Evolutionary conservation across 352 stramenopile species (phyloP).

Genomic region (Globisporangium nunn): DNA sequence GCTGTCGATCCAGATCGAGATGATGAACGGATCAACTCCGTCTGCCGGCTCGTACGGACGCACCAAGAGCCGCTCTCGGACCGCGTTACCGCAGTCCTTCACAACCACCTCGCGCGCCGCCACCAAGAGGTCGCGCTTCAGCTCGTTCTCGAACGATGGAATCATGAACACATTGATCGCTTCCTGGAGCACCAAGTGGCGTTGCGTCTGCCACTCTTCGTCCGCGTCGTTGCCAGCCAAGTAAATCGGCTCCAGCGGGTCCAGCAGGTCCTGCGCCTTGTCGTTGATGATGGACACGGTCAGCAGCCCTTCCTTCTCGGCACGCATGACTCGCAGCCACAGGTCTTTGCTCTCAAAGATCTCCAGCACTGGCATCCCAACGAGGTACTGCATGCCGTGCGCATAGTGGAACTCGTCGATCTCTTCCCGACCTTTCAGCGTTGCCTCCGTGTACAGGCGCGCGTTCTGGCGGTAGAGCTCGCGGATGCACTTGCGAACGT

Average conservation of each 20-base stretch:
- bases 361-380: constrained; percentile 78
- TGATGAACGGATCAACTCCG: constrained; percentile 69
- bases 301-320: constrained; percentile 81
- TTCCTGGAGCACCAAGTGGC: constrained; percentile 79
- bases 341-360: constrained; percentile 66
- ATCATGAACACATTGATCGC: constrained; percentile 81
- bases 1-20: constrained; percentile 85
- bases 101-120: constrained; percentile 66
- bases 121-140: constrained; percentile 71
- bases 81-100: constrained; percentile 60
- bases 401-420: constrained; percentile 87
- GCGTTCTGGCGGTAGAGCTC: constrained; percentile 80
- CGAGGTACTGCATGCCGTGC: constrained; percentile 82
- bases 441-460: constrained; percentile 69
- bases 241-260: constrained; percentile 74
- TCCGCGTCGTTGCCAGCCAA: constrained; percentile 46
- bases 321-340: constrained; percentile 70
- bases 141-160: constrained; percentile 79
- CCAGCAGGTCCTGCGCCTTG: constrained; percentile 75
- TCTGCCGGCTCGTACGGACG: constrained; percentile 77
- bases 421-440: constrained; percentile 75
- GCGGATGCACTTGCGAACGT: constrained; percentile 78
- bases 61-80: constrained; percentile 65
- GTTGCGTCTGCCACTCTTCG: constrained; percentile 83
- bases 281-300: constrained; percentile 75